Evolutionary conservation across 495 filamentous ascomycete genomes (phyloP), one percentile per base, ranked within the genome.

Genomic region (Umbilicaria muhlenbergii): DNA sequence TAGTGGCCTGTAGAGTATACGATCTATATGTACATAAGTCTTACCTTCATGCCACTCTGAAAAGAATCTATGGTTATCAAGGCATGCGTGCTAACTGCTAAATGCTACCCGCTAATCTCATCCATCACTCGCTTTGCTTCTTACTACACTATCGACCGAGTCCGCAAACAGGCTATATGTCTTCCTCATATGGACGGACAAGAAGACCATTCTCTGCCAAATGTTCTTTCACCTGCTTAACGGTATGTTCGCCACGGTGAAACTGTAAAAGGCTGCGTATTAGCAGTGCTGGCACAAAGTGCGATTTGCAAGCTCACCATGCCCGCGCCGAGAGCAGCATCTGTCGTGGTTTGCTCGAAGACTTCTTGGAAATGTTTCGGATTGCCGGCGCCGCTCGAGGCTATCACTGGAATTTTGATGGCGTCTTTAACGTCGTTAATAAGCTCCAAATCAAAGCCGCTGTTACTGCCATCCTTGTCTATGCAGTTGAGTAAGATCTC

Each of bases 401-500:
- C 86, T 63, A 98, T 92, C 36, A 98, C 88, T 1, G 91, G 91
- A 51, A 98, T 96, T 54, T 70, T 81, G 47, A 92, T 69, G 5
- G 82, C 73, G 28, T 57, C 62, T 64, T 98, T 98, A 19, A 98
- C 88, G 51, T 83, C 78, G 36, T 75, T 67, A 49, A 98, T 86
- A 34, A 98, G 64, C 66, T 96, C 92, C 21, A 94, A 61, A 61
- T 98, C 92, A 58, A 95, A 98, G 2, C 91, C 91, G 58, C 77
- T 83, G 59, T 92, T 94, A 44, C 85, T 91, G 34, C 91, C 91
- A 55, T 98, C 91, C 53, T 83, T 87, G 65, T 98, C 92, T 46
- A 98, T 96, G 66, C 86, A 95, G 59, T 98, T 98, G 33, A 98
- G 68, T 33, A 98, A 62, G 33, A 96, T 85, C 66, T 98, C 91